Conservation (phyloP, 2,329 filamentous ascomycete species). For the Sclerotinia glacialis region DNA sequence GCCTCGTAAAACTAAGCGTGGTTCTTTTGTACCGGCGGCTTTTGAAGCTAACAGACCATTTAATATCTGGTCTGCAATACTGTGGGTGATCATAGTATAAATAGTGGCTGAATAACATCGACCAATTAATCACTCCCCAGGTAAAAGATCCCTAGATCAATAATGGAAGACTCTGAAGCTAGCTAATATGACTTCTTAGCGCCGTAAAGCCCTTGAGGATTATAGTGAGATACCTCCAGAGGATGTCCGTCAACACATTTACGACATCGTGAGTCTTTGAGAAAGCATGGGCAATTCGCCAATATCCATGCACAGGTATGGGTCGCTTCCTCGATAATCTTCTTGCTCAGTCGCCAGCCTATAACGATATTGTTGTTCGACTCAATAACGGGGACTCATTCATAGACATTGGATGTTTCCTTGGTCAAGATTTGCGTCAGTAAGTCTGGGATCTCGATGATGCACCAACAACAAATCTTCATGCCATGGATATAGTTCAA, state of each 20-base stretch:
- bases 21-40: no score
- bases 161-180: neutral
- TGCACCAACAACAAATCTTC: conserved; percentile 36
- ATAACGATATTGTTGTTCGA: conserved; percentile 24
- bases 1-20: no score
- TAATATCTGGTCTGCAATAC: neutral
- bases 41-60: neutral
- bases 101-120: conserved; percentile 5
- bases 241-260: conserved; percentile 10
- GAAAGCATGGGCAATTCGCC: conserved; percentile 25
- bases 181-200: neutral
- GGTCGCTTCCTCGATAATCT: conserved; percentile 28
- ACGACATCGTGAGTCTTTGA: conserved; percentile 19
- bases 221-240: conserved; percentile 3
- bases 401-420: conserved; percentile 38
- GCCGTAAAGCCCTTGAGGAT: neutral
- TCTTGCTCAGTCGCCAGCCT: conserved; percentile 23
- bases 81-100: neutral
- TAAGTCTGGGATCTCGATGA: conserved; percentile 38
- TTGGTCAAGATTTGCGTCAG: conserved; percentile 43
- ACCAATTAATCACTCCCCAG: conserved; percentile 8
- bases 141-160: neutral
- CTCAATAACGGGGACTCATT: conserved; percentile 26
- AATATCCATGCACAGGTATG: conserved; percentile 29
- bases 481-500: conserved; percentile 39